phyloP scores from a whole-genome alignment of 176 grass and related monocot species.

The Saccharum spontaneum region DNA sequence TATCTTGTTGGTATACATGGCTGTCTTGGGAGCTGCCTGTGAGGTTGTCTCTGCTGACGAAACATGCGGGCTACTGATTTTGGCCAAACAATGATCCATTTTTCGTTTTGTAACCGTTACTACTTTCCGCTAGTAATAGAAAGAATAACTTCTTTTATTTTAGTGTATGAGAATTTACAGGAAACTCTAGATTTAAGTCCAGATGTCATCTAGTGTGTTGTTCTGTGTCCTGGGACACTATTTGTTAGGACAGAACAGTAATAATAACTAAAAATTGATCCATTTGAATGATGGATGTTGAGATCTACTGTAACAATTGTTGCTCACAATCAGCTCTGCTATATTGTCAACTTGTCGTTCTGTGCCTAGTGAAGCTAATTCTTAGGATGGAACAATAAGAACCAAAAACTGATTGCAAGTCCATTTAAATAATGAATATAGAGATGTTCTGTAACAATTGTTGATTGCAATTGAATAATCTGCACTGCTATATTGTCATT shows the following conservation, averaged over 20 bases:
- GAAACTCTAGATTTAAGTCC: constrained; percentile 1
- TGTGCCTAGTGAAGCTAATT: background rate
- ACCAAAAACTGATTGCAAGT: background rate
- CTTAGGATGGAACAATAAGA: background rate
- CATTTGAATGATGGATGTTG: background rate
- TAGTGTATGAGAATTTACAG: constrained; percentile 1
- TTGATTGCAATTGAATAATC: background rate
- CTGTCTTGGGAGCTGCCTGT: background rate
- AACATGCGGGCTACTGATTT: constrained; percentile 11
- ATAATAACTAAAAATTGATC: background rate
- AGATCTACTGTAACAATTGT: background rate
- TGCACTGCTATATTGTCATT: background rate
- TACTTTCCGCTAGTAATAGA: background rate
- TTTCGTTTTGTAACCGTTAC: background rate
- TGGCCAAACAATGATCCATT: background rate
- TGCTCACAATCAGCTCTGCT: background rate
- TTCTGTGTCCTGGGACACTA: background rate
- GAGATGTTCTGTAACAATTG: background rate
- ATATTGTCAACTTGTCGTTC: background rate
- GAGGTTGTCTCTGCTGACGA: background rate
- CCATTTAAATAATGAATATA: background rate
- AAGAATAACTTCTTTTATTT: background rate
- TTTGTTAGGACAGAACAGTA: background rate
- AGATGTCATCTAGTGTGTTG: background rate
- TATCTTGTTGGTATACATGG: background rate